Conservation (phyloP, 2,329 filamentous ascomycete genomes). For the Fusarium concolor region DNA sequence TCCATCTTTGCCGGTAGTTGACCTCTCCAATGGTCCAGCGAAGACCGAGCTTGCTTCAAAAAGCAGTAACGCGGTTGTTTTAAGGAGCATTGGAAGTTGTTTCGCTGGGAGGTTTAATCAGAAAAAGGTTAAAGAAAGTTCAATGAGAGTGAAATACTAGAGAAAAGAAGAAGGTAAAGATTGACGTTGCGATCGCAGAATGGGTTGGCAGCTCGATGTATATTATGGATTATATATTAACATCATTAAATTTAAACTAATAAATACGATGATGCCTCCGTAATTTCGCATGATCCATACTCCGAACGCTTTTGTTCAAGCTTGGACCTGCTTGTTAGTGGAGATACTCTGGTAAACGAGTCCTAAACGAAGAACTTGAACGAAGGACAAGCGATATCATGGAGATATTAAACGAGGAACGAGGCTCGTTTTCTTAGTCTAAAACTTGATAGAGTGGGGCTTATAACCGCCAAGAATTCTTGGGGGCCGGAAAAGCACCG, state of each 20-base stretch:
- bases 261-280: fast-evolving
- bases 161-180: neutral
- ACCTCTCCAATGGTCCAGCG: neutral
- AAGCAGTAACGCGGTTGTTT: neutral
- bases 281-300: neutral
- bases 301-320: neutral
- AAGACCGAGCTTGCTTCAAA: neutral
- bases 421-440: neutral
- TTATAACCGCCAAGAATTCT: no score
- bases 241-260: fast-evolving
- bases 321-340: fast-evolving
- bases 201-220: no score
- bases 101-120: neutral
- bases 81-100: neutral
- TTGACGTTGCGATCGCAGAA: no score
- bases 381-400: neutral
- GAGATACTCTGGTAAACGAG: neutral
- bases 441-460: neutral
- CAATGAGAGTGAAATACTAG: neutral
- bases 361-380: neutral
- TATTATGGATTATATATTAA: no score
- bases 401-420: neutral
- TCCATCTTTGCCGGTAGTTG: neutral
- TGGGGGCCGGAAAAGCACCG: no score
- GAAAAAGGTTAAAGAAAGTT: neutral